Conservation (phyloP, 495 filamentous ascomycete genomes). For the Lophium mytilinum region DNA sequence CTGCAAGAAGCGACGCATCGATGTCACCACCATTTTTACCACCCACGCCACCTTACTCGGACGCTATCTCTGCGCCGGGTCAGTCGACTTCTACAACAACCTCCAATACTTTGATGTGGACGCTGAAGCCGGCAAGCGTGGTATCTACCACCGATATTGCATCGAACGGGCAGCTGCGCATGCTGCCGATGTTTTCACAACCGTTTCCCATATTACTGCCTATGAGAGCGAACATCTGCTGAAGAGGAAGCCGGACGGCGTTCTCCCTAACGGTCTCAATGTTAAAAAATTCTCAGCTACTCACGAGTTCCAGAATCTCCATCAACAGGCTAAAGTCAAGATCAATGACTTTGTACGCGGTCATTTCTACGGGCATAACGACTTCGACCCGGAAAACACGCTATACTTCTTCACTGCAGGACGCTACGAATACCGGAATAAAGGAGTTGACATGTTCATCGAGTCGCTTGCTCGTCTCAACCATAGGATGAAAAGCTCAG, state of each 20-base stretch:
- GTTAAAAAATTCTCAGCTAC: slow-evolving; percentile 98
- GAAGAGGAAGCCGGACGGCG: slow-evolving; percentile 95
- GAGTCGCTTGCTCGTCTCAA: slow-evolving; percentile 91
- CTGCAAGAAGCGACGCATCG: slow-evolving; percentile 86
- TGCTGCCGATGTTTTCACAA: slow-evolving; percentile 92
- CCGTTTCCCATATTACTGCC: slow-evolving; percentile 95
- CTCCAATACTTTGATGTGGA: slow-evolving; percentile 96
- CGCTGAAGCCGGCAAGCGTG: slow-evolving; percentile 91
- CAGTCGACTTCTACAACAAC: slow-evolving; percentile 99
- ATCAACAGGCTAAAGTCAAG: slow-evolving; percentile 92
- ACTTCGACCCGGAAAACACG: slow-evolving; percentile 93
- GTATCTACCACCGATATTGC: slow-evolving; percentile 98
- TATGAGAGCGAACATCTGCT: slow-evolving; percentile 96
- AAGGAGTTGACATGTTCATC: slow-evolving; percentile 99
- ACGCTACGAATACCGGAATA: slow-evolving; percentile 95
- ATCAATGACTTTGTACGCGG: slow-evolving; percentile 97
- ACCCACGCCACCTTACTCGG: slow-evolving; percentile 94
- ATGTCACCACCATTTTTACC: slow-evolving; percentile 97
- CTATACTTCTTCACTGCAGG: slow-evolving; percentile 97
- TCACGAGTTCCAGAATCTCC: slow-evolving; percentile 98
- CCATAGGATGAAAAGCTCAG: slow-evolving; percentile 74
- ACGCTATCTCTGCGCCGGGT: slow-evolving; percentile 92
- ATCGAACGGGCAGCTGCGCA: slow-evolving; percentile 92
- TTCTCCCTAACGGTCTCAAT: slow-evolving; percentile 92
- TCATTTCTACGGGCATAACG: slow-evolving; percentile 97